A percentile compares a stretch with the other conserved stretches of the same genome.
phyloP scores from a whole-genome alignment of 2,329 filamentous ascomycete species.

The Fusarium sambucinum region DNA sequence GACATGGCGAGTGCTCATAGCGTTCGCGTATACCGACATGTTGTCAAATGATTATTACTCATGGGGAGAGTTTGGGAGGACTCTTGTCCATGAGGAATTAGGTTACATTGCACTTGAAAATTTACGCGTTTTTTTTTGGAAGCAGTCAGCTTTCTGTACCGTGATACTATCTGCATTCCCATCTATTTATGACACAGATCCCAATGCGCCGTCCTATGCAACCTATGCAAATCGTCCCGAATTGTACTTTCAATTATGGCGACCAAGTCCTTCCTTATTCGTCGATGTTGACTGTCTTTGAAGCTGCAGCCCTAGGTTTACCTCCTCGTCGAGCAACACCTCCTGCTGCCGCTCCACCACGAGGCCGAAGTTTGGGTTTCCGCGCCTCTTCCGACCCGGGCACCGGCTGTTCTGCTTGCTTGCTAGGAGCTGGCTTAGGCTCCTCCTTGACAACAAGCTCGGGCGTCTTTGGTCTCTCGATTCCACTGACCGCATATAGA shows the following conservation, averaged over 20 bases:
- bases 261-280: background rate
- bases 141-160: background rate
- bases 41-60: conserved; percentile 32
- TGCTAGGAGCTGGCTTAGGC: conserved; percentile 38
- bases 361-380: conserved; percentile 46
- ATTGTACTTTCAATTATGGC: background rate
- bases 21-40: conserved; percentile 38
- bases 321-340: conserved; percentile 48
- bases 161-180: conserved; percentile 4
- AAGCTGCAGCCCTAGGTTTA: conserved; percentile 43
- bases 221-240: conserved; percentile 12
- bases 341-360: conserved; percentile 44
- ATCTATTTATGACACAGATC: conserved; percentile 12
- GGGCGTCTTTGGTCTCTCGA: conserved; percentile 53
- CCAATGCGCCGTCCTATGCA: conserved; percentile 45
- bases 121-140: conserved; percentile 40
- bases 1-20: conserved; percentile 34
- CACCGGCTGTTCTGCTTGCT: conserved; percentile 30
- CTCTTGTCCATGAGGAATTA: conserved; percentile 32
- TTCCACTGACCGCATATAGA: conserved; percentile 61
- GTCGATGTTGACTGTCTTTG: conserved; percentile 34
- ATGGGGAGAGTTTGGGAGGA: conserved; percentile 32
- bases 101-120: conserved; percentile 41
- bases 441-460: conserved; percentile 48
- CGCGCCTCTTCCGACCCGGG: conserved; percentile 45